Evolutionary conservation across 768 basidiomycete species (phyloP).

Genomic region (Termitomyces bulborhizus): DNA sequence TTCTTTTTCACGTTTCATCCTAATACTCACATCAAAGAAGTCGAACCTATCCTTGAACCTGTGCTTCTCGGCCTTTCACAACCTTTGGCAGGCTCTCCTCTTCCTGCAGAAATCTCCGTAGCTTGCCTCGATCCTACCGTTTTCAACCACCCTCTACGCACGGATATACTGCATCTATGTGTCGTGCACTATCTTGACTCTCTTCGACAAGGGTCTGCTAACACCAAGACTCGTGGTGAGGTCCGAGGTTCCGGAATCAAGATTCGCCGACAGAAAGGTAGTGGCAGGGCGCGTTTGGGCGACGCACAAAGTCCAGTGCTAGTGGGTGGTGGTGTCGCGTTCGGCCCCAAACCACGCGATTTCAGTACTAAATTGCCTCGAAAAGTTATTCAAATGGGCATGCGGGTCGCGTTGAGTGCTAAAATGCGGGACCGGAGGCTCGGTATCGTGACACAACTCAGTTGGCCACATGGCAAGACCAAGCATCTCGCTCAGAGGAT

Average conservation of each 20-base stretch:
- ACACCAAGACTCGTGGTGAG: slow-evolving; percentile 87
- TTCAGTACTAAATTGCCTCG: slow-evolving; percentile 90
- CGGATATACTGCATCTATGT: slow-evolving; percentile 90
- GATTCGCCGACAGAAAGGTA: slow-evolving; percentile 88
- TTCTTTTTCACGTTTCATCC: background rate
- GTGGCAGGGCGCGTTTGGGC: slow-evolving; percentile 84
- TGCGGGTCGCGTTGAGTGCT: slow-evolving; percentile 82
- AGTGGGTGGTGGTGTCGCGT: slow-evolving; percentile 88
- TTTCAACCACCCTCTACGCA: slow-evolving; percentile 83
- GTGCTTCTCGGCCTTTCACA: slow-evolving; percentile 59
- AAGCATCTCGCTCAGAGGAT: slow-evolving; percentile 58
- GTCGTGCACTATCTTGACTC: slow-evolving; percentile 84
- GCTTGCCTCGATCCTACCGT: slow-evolving; percentile 66
- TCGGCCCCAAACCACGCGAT: slow-evolving; percentile 87
- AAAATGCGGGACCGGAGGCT: slow-evolving; percentile 73
- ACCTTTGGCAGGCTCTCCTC: slow-evolving; percentile 39
- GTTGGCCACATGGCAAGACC: slow-evolving; percentile 73
- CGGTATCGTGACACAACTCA: slow-evolving; percentile 66
- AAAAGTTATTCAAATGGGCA: slow-evolving; percentile 89
- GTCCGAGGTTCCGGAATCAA: slow-evolving; percentile 88
- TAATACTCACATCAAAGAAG: slow-evolving; percentile 21
- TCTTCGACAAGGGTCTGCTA: slow-evolving; percentile 87
- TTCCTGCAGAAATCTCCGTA: slow-evolving; percentile 42
- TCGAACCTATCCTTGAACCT: slow-evolving; percentile 33
- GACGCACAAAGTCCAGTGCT: slow-evolving; percentile 84